Conservation (phyloP, 2,329 filamentous ascomycete genomes). For the Colletotrichum coccodes region DNA sequence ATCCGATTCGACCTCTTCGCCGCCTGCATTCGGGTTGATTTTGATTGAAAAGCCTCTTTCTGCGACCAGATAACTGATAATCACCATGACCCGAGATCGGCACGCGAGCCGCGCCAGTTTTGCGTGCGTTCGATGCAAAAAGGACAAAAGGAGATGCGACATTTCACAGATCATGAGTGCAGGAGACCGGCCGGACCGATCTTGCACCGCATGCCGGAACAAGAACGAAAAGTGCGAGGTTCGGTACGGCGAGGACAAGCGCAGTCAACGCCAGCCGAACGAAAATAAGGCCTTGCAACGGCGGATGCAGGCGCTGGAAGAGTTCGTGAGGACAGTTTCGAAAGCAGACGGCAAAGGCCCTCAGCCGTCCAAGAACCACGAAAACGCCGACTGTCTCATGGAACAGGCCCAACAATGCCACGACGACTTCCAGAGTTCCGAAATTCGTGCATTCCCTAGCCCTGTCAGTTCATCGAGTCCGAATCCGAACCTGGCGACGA, state of each 20-base stretch:
- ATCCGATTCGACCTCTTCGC: background rate
- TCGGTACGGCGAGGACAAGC: constrained; percentile 28
- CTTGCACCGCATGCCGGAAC: constrained; percentile 25
- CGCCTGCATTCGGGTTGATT: too few species aligned
- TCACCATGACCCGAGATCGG: constrained; percentile 20
- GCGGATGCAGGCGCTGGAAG: constrained; percentile 26
- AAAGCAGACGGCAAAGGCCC: background rate
- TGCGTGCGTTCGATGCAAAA: constrained; percentile 28
- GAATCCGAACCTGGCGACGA: background rate
- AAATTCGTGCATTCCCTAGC: constrained; percentile 7
- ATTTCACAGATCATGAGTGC: constrained; percentile 19
- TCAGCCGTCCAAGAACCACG: background rate
- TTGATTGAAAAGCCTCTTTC: background rate
- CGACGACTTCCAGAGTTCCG: background rate
- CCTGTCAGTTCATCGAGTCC: constrained; percentile 8
- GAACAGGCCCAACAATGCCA: background rate
- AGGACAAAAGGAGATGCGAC: constrained; percentile 29
- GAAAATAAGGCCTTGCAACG: constrained; percentile 21
- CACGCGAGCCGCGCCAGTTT: constrained; percentile 30
- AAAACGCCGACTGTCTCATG: background rate
- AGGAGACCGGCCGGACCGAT: constrained; percentile 4
- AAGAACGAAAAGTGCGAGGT: constrained; percentile 32
- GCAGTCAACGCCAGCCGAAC: constrained; percentile 21
- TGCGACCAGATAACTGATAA: background rate
- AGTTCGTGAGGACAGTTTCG: constrained; percentile 23